Evolutionary conservation across 2,329 filamentous ascomycete species (phyloP).

Genomic region (Trichophyton benhamiae): DNA sequence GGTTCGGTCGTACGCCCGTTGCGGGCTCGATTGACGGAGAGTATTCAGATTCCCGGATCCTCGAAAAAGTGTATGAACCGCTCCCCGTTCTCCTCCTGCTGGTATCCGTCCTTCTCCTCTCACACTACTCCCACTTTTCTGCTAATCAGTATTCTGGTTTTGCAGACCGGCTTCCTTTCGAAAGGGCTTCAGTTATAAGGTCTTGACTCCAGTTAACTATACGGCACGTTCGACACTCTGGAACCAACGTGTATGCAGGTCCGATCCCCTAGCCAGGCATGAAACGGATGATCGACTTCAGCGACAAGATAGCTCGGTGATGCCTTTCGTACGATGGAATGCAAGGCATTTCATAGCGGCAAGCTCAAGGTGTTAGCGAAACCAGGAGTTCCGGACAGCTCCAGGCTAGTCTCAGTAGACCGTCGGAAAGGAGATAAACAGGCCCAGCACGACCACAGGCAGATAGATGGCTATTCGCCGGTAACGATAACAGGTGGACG

Average conservation of each 20-base stretch:
- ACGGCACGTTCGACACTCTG: neutral
- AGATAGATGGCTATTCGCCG: neutral
- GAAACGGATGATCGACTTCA: neutral
- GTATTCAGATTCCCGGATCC: neutral
- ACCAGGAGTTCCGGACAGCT: neutral
- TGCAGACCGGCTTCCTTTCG: too few relatives aligned
- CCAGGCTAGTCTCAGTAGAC: neutral
- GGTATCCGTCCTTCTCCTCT: too few relatives aligned
- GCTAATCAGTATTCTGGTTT: too few relatives aligned
- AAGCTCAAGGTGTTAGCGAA: neutral
- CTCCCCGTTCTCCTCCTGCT: neutral
- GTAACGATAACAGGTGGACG: neutral
- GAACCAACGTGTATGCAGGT: neutral
- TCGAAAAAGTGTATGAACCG: neutral
- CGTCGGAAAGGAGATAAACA: neutral
- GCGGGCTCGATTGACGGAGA: neutral
- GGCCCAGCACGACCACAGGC: too few relatives aligned
- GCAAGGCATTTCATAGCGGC: neutral
- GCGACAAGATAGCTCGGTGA: neutral
- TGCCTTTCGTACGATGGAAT: neutral
- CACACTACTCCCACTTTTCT: too few relatives aligned
- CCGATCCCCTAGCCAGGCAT: neutral
- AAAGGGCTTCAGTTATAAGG: neutral
- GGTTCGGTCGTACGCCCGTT: neutral
- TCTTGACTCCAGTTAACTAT: neutral